phyloP scores from a whole-genome alignment of 441 rosid genomes.

The Croton setiger region DNA sequence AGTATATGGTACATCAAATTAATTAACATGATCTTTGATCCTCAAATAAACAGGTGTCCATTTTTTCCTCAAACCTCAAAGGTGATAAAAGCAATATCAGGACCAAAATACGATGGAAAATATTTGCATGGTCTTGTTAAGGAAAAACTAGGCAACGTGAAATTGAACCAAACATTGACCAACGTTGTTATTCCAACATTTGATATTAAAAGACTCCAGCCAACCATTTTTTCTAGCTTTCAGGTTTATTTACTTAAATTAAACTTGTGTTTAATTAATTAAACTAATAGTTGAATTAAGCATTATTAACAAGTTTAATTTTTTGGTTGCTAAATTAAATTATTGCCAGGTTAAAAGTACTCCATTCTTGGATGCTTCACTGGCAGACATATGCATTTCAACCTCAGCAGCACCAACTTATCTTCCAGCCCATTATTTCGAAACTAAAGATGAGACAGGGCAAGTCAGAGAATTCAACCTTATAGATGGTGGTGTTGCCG shows the following conservation, averaged over 20 bases:
- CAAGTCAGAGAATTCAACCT: conserved; percentile 43
- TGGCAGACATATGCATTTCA: conserved; percentile 55
- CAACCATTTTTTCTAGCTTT: conserved; percentile 52
- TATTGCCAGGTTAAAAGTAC: conserved; percentile 23
- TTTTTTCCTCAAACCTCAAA: conserved; percentile 27
- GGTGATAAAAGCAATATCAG: conserved; percentile 38
- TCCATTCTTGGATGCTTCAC: conserved; percentile 34
- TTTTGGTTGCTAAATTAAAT: too few species aligned
- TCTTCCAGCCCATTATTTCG: conserved; percentile 53
- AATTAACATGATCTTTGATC: not conserved
- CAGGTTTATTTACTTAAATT: conserved; percentile 32
- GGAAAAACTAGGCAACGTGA: conserved; percentile 36
- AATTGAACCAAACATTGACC: conserved; percentile 45
- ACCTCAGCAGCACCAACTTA: conserved; percentile 73
- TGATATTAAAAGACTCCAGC: conserved; percentile 59
- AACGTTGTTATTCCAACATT: conserved; percentile 63
- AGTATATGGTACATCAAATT: not conserved
- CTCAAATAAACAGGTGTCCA: conserved; percentile 16
- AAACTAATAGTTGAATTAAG: not conserved
- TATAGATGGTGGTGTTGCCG: conserved; percentile 67
- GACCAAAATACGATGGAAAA: conserved; percentile 57
- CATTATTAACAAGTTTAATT: not conserved
- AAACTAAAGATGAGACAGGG: conserved; percentile 37
- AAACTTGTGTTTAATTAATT: not conserved
- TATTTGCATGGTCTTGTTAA: conserved; percentile 38